Base-by-base conservation (phyloP, 1,284 basidiomycete species). In the Sporisorium iseilematis-ciliati region DNA sequence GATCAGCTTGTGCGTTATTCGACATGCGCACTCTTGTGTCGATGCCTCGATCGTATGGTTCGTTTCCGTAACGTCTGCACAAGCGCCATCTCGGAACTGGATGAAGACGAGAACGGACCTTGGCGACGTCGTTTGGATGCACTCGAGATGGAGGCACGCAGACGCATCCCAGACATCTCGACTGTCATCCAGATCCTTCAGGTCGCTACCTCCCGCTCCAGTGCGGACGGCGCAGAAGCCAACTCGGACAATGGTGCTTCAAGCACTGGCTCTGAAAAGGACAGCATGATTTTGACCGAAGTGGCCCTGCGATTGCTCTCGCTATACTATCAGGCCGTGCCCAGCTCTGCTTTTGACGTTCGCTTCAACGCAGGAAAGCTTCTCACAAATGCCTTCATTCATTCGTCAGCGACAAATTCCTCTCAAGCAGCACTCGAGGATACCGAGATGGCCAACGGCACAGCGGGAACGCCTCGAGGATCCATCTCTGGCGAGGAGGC, bases 281-380 rank as follows among this genome's bases (percentile, higher is more conserved):
- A 59, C 21, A 72, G 88, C 87, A 89, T 90, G 1, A 85, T 97
- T 72, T 87, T 95, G 23, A 89, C 90, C 0, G 95, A 97, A 85
- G 89, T 89, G 25, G 90, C 93, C 0, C 90, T 95, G 70, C 87
- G 94, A 21, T 85, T 97, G 53, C 86, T 97, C 57, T 92, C 91
- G 88, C 88, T 96, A 35, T 97, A 96, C 85, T 92, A 95, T 78
- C 88, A 88, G 25, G 91, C 90, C 50, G 86, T 97, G 14, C 92
- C 93, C 0, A 88, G 89, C 6, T 86, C 93, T 4, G 90, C 92
- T 0, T 89, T 90, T 0, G 94, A 95, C 83, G 90, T 90, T 7
- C 88, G 91, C 50, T 95, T 95, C 81, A 95, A 97, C 83, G 89
- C 92, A 20, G 93, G 93, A 14, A 93, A 93, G 81, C 85, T 95